Conservation (phyloP, 2,329 filamentous ascomycete species). For the Stagonosporopsis chrysanthemi region DNA sequence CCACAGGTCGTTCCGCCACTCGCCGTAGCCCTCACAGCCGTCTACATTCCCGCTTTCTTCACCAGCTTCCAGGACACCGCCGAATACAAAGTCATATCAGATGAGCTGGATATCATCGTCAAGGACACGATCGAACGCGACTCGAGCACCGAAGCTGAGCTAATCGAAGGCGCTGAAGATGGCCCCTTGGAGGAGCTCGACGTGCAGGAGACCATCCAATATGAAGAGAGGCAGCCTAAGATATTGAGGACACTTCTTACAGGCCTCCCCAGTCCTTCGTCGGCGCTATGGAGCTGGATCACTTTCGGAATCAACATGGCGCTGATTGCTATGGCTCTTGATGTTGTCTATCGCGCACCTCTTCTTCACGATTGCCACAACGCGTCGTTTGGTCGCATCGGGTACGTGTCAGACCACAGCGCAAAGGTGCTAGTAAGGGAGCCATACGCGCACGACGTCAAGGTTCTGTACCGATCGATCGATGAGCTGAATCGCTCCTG, state of each 20-base stretch:
- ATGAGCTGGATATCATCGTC: conserved; percentile 63
- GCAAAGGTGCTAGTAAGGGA: conserved; percentile 87
- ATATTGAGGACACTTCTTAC: conserved; percentile 72
- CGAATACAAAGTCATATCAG: conserved; percentile 64
- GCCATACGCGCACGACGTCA: conserved; percentile 74
- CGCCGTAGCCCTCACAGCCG: conserved; percentile 67
- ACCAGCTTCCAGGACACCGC: conserved; percentile 64
- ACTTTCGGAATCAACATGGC: conserved; percentile 76
- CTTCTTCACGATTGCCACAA: conserved; percentile 74
- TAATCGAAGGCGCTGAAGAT: conserved; percentile 52
- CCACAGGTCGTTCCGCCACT: conserved; percentile 52
- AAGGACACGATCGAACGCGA: conserved; percentile 50
- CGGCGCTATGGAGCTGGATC: conserved; percentile 68
- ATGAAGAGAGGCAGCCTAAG: conserved; percentile 65
- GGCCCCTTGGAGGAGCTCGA: conserved; percentile 58
- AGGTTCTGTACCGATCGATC: conserved; percentile 42
- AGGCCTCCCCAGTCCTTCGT: conserved; percentile 78
- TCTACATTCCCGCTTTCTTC: conserved; percentile 72
- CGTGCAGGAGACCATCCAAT: conserved; percentile 68
- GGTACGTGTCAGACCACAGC: conserved; percentile 81
- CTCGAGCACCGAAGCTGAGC: conserved; percentile 40
- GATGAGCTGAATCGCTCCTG: conserved; percentile 38
- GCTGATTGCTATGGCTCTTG: conserved; percentile 73
- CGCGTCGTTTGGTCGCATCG: conserved; percentile 84
- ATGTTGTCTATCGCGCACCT: conserved; percentile 78